Base-by-base conservation (phyloP, 1,284 basidiomycete genomes). In the Entoloma clypeatum region DNA sequence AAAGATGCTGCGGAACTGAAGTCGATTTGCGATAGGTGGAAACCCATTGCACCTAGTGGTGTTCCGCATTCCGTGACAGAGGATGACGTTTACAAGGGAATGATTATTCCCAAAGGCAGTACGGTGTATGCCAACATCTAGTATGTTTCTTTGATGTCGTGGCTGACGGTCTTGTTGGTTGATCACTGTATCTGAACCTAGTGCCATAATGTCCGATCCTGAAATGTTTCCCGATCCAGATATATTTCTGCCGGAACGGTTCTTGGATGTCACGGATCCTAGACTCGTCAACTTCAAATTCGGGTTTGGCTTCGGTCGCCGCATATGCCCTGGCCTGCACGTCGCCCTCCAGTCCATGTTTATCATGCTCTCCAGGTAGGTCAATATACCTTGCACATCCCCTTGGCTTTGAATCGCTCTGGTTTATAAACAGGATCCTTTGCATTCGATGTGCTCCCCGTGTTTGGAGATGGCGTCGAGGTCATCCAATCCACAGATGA, bases 371-470 rank as follows among this genome's bases (percentile, higher is more conserved):
- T 45, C 55, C 23, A 54, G 58, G 60, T 58, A 34, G 19, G 45
- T 44, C 9, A 3, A 23, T 28, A 9, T 11, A n/a, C n/a, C n/a
- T n/a, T n/a, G n/a, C n/a, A n/a, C n/a, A n/a, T n/a, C n/a, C n/a
- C n/a, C n/a, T n/a, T n/a, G n/a, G n/a, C n/a, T n/a, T n/a, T n/a
- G n/a, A n/a, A n/a, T n/a, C 5, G 8, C 21, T 31, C 23, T 19
- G n/a, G 11, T 18, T 23, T 32, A n/a, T 9, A 5, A 7, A 6
- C 22, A 61, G 60, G 30, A 44, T 58, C 3, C 44, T 62, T 3
- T 62, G 61, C 61, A 2, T 62, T 59, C 36, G 45, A 59, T 16
- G 51, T 60, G n/a, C 16, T 51, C 6, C 61, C 58, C 7, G 23
- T 49, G 2, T 40, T 40, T 7, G 46, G 59, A 37, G 30, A 32